These are phyloP conservation scores for Penicillium italicum DNA, from an alignment of 2,329 filamentous ascomycete genomes.

Conservation along the genomic window DNA sequence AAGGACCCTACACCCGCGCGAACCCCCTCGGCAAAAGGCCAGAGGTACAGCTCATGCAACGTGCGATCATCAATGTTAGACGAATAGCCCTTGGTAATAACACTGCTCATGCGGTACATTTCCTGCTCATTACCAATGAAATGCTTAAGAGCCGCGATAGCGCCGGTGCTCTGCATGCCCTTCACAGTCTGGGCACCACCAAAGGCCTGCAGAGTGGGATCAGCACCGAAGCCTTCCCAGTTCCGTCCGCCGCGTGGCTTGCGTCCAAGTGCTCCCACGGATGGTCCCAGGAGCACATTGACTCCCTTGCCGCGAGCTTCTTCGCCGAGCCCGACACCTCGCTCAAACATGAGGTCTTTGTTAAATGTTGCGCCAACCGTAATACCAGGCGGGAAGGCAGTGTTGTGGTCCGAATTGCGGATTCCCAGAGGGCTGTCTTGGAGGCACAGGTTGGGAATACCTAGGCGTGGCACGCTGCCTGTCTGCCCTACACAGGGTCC, in stretches of 20 bases:
- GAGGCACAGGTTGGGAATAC: conserved; percentile 68
- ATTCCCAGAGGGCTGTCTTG: conserved; percentile 71
- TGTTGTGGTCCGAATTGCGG: conserved; percentile 68
- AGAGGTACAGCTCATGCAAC: conserved; percentile 45
- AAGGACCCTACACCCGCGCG: conserved; percentile 47
- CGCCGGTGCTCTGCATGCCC: conserved; percentile 55
- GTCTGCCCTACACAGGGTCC: conserved; percentile 73
- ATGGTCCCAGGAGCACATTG: conserved; percentile 67
- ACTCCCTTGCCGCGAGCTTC: conserved; percentile 72
- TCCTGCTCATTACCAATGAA: conserved; percentile 51
- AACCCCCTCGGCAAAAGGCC: conserved; percentile 51
- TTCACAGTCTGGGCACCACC: conserved; percentile 52
- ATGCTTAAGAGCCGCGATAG: conserved; percentile 58
- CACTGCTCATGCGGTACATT: conserved; percentile 49
- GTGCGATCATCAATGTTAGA: conserved; percentile 52
- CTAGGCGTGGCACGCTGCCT: conserved; percentile 65
- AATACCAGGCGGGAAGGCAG: conserved; percentile 75
- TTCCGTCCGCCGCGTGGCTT: conserved; percentile 70
- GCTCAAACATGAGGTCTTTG: conserved; percentile 66
- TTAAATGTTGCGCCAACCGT: conserved; percentile 72
- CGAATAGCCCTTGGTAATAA: conserved; percentile 40
- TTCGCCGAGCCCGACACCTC: conserved; percentile 64
- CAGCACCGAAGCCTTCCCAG: conserved; percentile 71
- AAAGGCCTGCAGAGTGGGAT: conserved; percentile 61
- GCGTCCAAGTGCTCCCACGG: conserved; percentile 67